Evolutionary conservation across 257 asterid genomes (phyloP), one percentile per base, ranked within the genome.

Genomic region (Voacanga thouarsii): DNA sequence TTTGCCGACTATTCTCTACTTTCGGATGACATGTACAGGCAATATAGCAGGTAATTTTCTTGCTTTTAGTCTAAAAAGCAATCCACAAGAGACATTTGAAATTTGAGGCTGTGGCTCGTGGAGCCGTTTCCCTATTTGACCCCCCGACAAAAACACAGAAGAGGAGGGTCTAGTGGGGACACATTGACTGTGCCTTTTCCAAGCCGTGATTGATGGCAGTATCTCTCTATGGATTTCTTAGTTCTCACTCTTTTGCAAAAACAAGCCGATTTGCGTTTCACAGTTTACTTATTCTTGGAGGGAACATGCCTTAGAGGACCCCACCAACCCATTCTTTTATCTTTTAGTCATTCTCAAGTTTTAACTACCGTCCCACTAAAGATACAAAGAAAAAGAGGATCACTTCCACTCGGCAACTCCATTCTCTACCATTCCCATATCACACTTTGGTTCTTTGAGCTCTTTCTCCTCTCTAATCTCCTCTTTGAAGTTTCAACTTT

Each of bases 141-240:
- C 65, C 43, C 41, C 49, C n/a, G 61, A 57, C 49, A 63, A 24
- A 39, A 14, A n/a, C 47, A 50, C 47, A 50, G 33, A 43, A 56
- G 81, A 12, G 49, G 12, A 44, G 26, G 44, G 60, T 12, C 9
- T 51, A 43, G 63, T 71, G 79, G 75, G 45, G 80, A 60, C 55
- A 74, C 75, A 63, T 71, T 74, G 75, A 45, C 56, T 55, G 41
- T 53, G 18, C 71, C 81, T 80, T 75, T 66, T 51, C 75, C 76
- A 61, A 12, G 43, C 81, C 86, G 80, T 85, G 86, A 85, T 82
- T 82, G 81, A 82, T 75, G 88, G 80, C 75, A 72, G 19, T 30
- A 78, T 71, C 74, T 57, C 33, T 75, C 14, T 61, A 33, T 59
- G 67, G 77, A 56, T 85, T 83, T 79, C 87, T 81, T 83, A 76